Evolutionary conservation across 2,329 filamentous ascomycete genomes (phyloP).

Genomic region (Pseudopyricularia javanii): DNA sequence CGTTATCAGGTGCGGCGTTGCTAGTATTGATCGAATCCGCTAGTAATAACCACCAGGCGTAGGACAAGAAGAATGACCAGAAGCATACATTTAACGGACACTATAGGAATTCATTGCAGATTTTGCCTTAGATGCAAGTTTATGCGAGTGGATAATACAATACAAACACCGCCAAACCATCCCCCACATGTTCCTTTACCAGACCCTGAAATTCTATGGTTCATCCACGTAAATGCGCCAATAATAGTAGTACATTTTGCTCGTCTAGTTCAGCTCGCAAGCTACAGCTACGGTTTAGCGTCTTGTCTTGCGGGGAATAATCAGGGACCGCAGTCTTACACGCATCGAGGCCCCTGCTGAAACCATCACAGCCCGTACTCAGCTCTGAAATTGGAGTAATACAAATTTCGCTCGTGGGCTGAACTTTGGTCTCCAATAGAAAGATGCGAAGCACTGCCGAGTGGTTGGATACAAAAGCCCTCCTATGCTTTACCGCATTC

Average conservation of each 20-base stretch:
- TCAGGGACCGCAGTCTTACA: background rate
- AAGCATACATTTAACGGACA: no score
- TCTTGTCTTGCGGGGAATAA: background rate
- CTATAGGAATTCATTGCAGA: no score
- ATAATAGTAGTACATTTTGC: no score
- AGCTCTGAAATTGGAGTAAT: background rate
- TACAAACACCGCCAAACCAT: no score
- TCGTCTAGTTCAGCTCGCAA: background rate
- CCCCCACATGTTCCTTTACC: background rate
- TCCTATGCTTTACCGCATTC: background rate
- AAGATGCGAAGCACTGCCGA: background rate
- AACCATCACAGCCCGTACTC: background rate
- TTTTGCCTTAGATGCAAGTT: no score
- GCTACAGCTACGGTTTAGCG: background rate
- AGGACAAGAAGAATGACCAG: no score
- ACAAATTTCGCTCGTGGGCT: background rate
- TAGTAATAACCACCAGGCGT: no score
- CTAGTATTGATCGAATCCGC: no score
- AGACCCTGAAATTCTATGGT: no score
- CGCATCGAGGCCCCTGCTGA: background rate
- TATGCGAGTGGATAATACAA: conserved; percentile 3
- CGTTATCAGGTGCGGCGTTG: no score
- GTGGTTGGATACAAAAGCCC: background rate
- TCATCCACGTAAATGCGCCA: background rate
- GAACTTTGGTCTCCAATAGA: background rate